Evolutionary conservation across 148 eudicot genomes (phyloP).

Genomic region (Simmondsia chinensis): DNA sequence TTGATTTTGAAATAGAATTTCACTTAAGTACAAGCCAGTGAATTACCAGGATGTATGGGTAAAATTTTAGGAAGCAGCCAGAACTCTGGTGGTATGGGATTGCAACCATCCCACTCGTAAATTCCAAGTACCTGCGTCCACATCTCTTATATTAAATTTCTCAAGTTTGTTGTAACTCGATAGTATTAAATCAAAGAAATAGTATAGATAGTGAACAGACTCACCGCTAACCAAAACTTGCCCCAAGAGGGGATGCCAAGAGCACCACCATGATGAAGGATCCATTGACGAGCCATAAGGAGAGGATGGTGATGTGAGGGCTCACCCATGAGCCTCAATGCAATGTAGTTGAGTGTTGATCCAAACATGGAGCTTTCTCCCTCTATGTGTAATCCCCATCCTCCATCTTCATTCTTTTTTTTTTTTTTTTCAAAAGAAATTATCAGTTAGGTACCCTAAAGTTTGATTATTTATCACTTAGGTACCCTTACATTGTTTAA

Average conservation of each 20-base stretch:
- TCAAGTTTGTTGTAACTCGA: not conserved
- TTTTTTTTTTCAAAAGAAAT: not conserved
- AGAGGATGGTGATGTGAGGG: slow-evolving; percentile 13
- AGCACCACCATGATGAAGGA: slow-evolving; percentile 49
- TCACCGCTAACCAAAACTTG: slow-evolving; percentile 56
- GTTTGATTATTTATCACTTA: too few species aligned
- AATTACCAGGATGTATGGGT: slow-evolving; percentile 55
- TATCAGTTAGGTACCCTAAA: not conserved
- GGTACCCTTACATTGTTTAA: too few species aligned
- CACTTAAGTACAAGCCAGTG: not conserved
- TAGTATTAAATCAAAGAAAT: too few species aligned
- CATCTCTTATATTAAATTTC: too few species aligned
- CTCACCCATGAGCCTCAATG: slow-evolving; percentile 52
- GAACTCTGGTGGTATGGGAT: slow-evolving; percentile 65
- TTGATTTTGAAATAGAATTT: too few species aligned
- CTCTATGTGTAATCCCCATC: slow-evolving; percentile 66
- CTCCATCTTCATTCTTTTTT: slow-evolving; percentile 53
- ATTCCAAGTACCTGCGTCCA: slow-evolving; percentile 41
- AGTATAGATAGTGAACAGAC: not conserved
- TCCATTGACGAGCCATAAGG: slow-evolving; percentile 36
- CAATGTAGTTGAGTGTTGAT: slow-evolving; percentile 32
- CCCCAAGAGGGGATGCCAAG: slow-evolving; percentile 51
- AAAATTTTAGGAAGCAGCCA: slow-evolving; percentile 49
- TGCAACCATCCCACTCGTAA: slow-evolving; percentile 62
- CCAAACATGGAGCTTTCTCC: slow-evolving; percentile 54